Evolutionary conservation across 768 basidiomycete genomes (phyloP).

Genomic region (Podaxis pistillaris): DNA sequence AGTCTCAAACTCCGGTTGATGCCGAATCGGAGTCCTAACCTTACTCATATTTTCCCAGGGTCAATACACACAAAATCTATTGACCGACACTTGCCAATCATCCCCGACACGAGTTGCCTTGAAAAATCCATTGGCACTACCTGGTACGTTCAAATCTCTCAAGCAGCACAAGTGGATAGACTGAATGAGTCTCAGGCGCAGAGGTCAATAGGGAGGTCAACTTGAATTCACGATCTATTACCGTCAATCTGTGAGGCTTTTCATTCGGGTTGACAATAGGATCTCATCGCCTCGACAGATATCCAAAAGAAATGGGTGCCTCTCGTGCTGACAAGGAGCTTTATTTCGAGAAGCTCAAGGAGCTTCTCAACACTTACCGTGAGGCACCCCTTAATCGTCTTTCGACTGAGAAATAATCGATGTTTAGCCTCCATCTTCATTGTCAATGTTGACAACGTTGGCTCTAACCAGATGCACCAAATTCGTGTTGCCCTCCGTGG

Average conservation of each 20-base stretch:
- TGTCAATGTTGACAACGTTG: conserved; percentile 99
- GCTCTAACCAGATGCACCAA: conserved; percentile 99
- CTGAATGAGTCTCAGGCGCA: conserved; percentile 29
- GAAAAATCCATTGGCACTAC: conserved; percentile 93
- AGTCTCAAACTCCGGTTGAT: conserved; percentile 16
- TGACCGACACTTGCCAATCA: conserved; percentile 19
- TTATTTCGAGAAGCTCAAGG: conserved; percentile 94
- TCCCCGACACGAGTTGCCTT: conserved; percentile 60
- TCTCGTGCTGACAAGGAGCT: conserved; percentile 85
- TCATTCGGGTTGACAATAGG: neutral
- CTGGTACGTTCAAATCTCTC: conserved; percentile 43
- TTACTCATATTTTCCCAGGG: conserved; percentile 31
- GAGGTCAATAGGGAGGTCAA: conserved; percentile 96
- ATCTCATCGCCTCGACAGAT: conserved; percentile 21
- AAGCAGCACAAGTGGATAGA: neutral
- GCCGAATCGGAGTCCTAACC: conserved; percentile 29
- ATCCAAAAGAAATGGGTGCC: conserved; percentile 77
- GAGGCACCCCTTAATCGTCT: conserved; percentile 31
- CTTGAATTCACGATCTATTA: conserved; percentile 29
- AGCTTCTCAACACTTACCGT: conserved; percentile 89
- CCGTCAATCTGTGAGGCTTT: conserved; percentile 20
- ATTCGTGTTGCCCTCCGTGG: conserved; percentile 95
- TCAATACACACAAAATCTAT: conserved; percentile 35
- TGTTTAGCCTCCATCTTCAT: conserved; percentile 92
- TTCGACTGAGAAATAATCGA: conserved; percentile 1